Evolutionary conservation across 2,329 filamentous ascomycete species (phyloP), one percentile per base, ranked within the genome.

Genomic region (Colletotrichum camelliae): DNA sequence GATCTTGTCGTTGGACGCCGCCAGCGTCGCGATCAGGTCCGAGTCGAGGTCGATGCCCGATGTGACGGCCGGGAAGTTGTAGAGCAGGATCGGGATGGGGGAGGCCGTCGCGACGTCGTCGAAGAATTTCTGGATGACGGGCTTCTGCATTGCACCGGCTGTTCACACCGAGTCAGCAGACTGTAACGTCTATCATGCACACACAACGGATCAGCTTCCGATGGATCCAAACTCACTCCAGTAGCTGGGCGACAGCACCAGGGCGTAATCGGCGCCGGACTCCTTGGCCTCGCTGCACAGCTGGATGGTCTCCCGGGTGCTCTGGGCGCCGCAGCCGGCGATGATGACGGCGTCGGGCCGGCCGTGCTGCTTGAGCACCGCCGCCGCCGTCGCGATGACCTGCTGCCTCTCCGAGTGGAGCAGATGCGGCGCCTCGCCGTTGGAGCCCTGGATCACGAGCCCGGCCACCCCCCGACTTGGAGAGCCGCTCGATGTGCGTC

Each of bases 1-100:
- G 55, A 93, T 88, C 72, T 91, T 92, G 21, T 84, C 82, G 75
- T 87, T 82, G 58, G 77, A 82, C 29, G 82, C 82, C 3, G 90
- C 91, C 27, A 93, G 86, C 18, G 82, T 81, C 1, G 88, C 84
- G 62, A 94, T 91, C 1, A 88, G 88, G 66, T 91, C 92, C 2
- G 91, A 93, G 82, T 94, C 92, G 35, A 94, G 85, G 80, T 94
- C 93, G 4, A 94, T 86, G 24, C 93, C 93, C 77, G 93, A 92
- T 78, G 91, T 93, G 21, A 94, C 92, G 15, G 86, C 92, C 0
- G 93, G 93, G 83, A 94, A 94, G 82, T 94, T 94, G 83, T 94
- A 93, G 13, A 94, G 83, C 52, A 94, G 87, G 48, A 94, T 85
- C 0, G 91, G 92, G 4, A 94, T 82, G 3, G 87, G 83, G 4